These are phyloP conservation scores for Ceratocystiopsis sp. DNA, from an alignment of 2,329 filamentous ascomycete species.

Conservation along the genomic window DNA sequence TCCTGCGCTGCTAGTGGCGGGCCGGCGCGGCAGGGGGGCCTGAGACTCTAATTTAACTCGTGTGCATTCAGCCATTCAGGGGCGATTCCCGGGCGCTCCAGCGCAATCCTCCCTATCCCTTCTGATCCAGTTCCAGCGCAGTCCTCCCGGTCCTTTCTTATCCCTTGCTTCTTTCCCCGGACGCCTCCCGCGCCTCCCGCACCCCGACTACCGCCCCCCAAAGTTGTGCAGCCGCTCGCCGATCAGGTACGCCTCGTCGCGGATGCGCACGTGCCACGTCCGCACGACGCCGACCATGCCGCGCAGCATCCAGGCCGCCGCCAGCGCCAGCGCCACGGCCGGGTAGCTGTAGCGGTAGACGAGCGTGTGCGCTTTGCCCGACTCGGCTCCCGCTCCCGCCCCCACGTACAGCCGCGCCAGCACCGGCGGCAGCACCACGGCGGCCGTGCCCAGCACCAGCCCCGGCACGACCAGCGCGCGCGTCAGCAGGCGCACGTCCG, in stretches of 20 bases:
- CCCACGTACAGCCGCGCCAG: slow-evolving; percentile 27
- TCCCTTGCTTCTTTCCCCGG: too few relatives aligned
- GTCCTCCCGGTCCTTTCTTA: too few relatives aligned
- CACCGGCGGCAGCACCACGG: slow-evolving; percentile 47
- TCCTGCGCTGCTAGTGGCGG: too few relatives aligned
- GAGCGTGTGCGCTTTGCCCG: slow-evolving; percentile 13
- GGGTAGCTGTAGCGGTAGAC: slow-evolving; percentile 55
- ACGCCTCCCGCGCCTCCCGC: too few relatives aligned
- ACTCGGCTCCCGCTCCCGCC: background rate
- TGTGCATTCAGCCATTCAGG: too few relatives aligned
- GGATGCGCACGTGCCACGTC: slow-evolving; percentile 63
- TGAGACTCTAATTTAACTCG: too few relatives aligned
- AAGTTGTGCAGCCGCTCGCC: slow-evolving; percentile 93
- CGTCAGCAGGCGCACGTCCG: slow-evolving; percentile 63
- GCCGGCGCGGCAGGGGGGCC: too few relatives aligned
- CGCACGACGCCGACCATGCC: slow-evolving; percentile 45
- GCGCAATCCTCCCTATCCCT: too few relatives aligned
- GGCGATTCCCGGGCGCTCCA: too few relatives aligned
- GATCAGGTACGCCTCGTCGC: slow-evolving; percentile 92
- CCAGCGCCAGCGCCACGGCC: slow-evolving; percentile 31
- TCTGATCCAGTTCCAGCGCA: too few relatives aligned
- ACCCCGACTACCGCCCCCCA: slow-evolving; percentile 22
- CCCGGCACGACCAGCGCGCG: slow-evolving; percentile 74
- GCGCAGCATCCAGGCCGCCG: slow-evolving; percentile 27
- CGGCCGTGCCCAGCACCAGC: slow-evolving; percentile 38